These are phyloP conservation scores for Erodium moschatum DNA, from an alignment of 441 rosid species.

Conservation along the genomic window DNA sequence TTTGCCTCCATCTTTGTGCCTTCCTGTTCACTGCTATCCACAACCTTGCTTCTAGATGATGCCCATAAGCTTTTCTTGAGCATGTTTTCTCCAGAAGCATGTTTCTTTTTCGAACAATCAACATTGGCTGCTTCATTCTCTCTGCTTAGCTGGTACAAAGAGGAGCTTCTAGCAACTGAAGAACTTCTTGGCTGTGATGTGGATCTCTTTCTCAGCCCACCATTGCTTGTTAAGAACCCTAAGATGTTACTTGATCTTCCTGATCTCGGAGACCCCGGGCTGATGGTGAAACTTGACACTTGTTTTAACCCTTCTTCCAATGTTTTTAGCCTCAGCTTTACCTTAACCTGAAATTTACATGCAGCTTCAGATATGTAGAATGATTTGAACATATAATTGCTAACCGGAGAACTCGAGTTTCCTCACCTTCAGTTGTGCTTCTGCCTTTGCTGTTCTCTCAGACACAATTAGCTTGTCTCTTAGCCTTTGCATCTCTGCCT, in stretches of 20 bases:
- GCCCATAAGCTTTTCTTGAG: constrained; percentile 40
- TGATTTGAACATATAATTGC: not conserved
- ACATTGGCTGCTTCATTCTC: constrained; percentile 23
- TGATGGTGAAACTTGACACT: constrained; percentile 24
- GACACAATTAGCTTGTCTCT: constrained; percentile 62
- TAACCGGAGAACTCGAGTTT: not conserved
- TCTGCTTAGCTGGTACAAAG: constrained; percentile 31
- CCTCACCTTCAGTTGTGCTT: constrained; percentile 73
- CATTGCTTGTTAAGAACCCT: constrained; percentile 54
- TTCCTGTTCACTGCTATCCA: constrained; percentile 53
- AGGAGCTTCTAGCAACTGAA: constrained; percentile 28
- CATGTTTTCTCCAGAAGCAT: constrained; percentile 28
- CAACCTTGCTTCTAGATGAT: constrained; percentile 36
- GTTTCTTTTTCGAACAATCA: constrained; percentile 25
- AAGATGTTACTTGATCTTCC: constrained; percentile 52
- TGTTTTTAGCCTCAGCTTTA: constrained; percentile 62
- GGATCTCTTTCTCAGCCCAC: constrained; percentile 58
- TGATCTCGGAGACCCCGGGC: constrained; percentile 34
- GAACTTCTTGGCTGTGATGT: constrained; percentile 56
- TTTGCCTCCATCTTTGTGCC: constrained; percentile 34
- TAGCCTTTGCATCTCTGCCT: constrained; percentile 85
- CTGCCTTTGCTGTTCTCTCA: constrained; percentile 84
- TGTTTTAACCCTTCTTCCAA: constrained; percentile 63
- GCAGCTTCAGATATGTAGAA: constrained; percentile 2
- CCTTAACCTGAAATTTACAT: constrained; percentile 51